A percentile compares a stretch with the other conserved stretches of the same genome.
These are phyloP conservation scores for Kurtzmaniella quercitrusa DNA, from an alignment of 1,139 yeast genomes.

Conservation along the genomic window DNA sequence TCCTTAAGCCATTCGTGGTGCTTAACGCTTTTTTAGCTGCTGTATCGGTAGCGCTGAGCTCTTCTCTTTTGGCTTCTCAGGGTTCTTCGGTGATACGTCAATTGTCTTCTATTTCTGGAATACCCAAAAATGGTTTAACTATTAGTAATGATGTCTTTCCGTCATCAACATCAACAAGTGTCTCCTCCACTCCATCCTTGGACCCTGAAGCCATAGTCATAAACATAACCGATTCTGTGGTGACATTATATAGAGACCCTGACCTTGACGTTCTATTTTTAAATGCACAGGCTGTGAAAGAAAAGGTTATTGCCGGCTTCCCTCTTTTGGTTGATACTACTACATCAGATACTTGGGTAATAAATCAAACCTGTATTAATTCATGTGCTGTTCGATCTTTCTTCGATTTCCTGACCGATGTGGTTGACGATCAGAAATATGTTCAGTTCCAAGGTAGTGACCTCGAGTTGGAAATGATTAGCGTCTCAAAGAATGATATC, in stretches of 20 bases:
- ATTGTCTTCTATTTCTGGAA: not conserved
- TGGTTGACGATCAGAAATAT: constrained; percentile 22
- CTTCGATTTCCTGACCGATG: not conserved
- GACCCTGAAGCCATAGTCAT: not conserved
- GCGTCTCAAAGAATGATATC: constrained; percentile 27
- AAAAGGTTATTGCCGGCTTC: constrained; percentile 16
- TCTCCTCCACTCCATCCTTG: not conserved
- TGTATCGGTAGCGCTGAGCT: not conserved
- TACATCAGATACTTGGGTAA: constrained; percentile 62
- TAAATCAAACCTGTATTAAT: constrained; percentile 44
- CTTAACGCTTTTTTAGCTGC: not conserved
- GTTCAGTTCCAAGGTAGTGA: constrained; percentile 14
- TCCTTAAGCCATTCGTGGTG: not conserved
- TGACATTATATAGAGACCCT: not conserved
- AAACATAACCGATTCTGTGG: not conserved
- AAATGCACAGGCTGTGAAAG: constrained; percentile 15
- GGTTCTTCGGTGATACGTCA: too few relatives aligned
- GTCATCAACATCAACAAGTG: not conserved
- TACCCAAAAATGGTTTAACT: not conserved
- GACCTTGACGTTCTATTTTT: constrained; percentile 13
- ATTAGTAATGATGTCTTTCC: not conserved
- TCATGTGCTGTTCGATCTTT: not conserved
- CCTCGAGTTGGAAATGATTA: constrained; percentile 3
- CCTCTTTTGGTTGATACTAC: constrained; percentile 63
- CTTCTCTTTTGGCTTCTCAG: not conserved